These are phyloP conservation scores for Coprinopsis strossmayeri DNA, from an alignment of 768 basidiomycete species.

Conservation along the genomic window DNA sequence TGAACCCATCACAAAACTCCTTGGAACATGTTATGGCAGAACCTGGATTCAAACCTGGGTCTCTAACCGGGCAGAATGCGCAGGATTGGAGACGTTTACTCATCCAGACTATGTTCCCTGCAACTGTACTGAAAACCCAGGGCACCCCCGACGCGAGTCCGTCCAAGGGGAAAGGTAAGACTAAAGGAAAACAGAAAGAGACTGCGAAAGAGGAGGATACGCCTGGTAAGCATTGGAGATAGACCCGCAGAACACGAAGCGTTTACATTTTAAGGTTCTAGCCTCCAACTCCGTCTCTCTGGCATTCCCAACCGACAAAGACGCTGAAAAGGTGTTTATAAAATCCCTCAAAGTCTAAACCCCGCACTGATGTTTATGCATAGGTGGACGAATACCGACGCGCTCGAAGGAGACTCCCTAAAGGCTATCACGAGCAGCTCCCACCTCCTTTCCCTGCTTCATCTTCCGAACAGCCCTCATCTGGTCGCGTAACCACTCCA, in stretches of 20 bases:
- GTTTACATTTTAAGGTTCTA: too few species aligned
- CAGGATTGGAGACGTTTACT: constrained; percentile 50
- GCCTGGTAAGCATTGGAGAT: too few species aligned
- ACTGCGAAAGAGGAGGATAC: neutral
- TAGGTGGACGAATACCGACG: constrained; percentile 25
- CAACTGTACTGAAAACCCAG: constrained; percentile 20
- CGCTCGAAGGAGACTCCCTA: constrained; percentile 20
- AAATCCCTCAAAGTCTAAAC: too few species aligned
- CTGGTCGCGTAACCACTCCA: too few species aligned
- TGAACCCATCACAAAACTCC: neutral
- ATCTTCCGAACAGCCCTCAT: too few species aligned
- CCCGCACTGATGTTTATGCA: too few species aligned
- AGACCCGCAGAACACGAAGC: too few species aligned
- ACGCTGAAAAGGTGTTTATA: neutral
- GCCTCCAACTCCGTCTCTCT: too few species aligned
- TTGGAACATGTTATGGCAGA: constrained; percentile 12
- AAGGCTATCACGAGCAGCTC: constrained; percentile 30
- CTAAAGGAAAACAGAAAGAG: constrained; percentile 8
- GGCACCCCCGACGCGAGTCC: neutral
- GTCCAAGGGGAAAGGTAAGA: constrained; percentile 5
- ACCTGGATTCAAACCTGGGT: constrained; percentile 24
- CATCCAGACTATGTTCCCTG: constrained; percentile 59
- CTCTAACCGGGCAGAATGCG: constrained; percentile 37
- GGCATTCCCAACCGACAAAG: neutral
- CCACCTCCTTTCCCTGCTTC: constrained; percentile 24